phyloP scores from a whole-genome alignment of 2,329 filamentous ascomycete genomes.

The Aspergillus proliferans region DNA sequence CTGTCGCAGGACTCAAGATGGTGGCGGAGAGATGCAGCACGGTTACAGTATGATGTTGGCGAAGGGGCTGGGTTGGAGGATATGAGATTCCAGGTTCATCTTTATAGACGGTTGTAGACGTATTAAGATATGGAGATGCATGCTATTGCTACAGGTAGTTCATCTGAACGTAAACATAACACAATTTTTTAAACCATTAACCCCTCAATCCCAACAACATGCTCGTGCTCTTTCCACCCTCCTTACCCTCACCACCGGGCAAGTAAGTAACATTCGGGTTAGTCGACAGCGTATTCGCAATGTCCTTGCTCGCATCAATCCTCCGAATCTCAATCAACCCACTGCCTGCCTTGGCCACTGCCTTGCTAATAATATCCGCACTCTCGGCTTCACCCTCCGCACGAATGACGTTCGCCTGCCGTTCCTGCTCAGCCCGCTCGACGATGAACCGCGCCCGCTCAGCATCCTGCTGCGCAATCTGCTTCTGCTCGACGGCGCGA shows the following conservation, averaged over 20 bases:
- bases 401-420: slow-evolving; percentile 96
- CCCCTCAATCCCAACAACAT: slow-evolving; percentile 62
- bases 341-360: slow-evolving; percentile 87
- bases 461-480: slow-evolving; percentile 98
- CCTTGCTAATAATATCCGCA: slow-evolving; percentile 89
- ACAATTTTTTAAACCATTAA: slow-evolving; percentile 23
- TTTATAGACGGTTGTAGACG: slow-evolving; percentile 53
- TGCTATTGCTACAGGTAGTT: slow-evolving; percentile 20
- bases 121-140: slow-evolving; percentile 6
- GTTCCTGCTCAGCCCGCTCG: slow-evolving; percentile 96
- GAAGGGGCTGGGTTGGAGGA: slow-evolving; percentile 87
- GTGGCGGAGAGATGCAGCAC: slow-evolving; percentile 64
- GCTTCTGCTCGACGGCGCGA: slow-evolving; percentile 98
- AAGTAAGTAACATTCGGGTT: slow-evolving; percentile 97
- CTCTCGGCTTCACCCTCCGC: slow-evolving; percentile 97
- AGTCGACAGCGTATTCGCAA: slow-evolving; percentile 77
- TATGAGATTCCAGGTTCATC: slow-evolving; percentile 89
- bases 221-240: slow-evolving; percentile 57
- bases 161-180: slow-evolving; percentile 2
- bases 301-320: slow-evolving; percentile 95
- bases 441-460: slow-evolving; percentile 97
- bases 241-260: slow-evolving; percentile 60
- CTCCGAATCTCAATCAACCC: slow-evolving; percentile 92
- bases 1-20: slow-evolving; percentile 71
- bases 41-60: slow-evolving; percentile 70